Evolutionary conservation across 1,139 yeast species (phyloP).

Genomic region (Pneumocystis sp.): DNA sequence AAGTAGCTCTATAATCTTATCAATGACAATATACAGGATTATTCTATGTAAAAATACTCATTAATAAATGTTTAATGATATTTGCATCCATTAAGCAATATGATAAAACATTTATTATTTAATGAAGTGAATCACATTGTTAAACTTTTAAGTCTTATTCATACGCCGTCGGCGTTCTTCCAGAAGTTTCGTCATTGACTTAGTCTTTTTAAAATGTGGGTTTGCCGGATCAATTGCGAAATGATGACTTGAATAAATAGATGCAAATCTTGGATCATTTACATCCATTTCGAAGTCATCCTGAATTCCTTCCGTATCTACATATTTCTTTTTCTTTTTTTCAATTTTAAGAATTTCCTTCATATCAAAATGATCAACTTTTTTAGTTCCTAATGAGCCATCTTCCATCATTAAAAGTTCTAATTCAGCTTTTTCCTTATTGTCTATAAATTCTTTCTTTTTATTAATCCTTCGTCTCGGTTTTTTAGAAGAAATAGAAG

Average conservation of each 20-base stretch:
- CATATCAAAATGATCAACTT: slow-evolving; percentile 55
- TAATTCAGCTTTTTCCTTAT: slow-evolving; percentile 16
- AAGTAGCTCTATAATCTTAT: no score
- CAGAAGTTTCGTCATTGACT: slow-evolving; percentile 62
- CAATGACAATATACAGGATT: no score
- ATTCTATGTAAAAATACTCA: no score
- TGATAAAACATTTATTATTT: no score
- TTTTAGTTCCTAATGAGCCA: slow-evolving; percentile 27
- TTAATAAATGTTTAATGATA: no score
- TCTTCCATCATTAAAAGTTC: slow-evolving; percentile 55
- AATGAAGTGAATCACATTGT: background rate
- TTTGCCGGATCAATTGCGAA: slow-evolving; percentile 73
- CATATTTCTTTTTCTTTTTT: slow-evolving; percentile 39
- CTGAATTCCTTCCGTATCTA: slow-evolving; percentile 23
- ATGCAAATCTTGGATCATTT: slow-evolving; percentile 76
- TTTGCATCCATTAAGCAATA: no score
- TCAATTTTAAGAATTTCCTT: slow-evolving; percentile 28
- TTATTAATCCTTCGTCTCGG: slow-evolving; percentile 22
- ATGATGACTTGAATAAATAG: slow-evolving; percentile 73
- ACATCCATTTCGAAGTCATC: slow-evolving; percentile 44
- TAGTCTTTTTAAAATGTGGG: slow-evolving; percentile 75
- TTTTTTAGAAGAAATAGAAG: slow-evolving; percentile 19
- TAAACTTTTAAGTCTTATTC: background rate
- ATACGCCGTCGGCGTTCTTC: slow-evolving; percentile 13
- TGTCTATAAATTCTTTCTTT: slow-evolving; percentile 9